Evolutionary conservation across 2,329 filamentous ascomycete genomes (phyloP), one percentile per base, ranked within the genome.

Genomic region (Sclerotinia borealis): DNA sequence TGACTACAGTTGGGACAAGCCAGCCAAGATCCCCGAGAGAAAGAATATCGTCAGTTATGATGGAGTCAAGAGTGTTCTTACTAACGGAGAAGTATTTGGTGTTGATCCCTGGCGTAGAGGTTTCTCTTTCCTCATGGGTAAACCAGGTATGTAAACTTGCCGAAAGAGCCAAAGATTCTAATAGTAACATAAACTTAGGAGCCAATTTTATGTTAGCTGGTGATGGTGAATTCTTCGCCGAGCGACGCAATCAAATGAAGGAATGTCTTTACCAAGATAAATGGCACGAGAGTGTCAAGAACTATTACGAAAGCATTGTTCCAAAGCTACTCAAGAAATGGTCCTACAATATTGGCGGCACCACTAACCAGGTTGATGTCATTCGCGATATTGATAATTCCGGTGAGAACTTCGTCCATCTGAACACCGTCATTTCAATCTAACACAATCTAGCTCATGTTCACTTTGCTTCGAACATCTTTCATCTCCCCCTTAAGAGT

Each of bases 271-370:
- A 85, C 22, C 79, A 81, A 55, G 83, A 83, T 8, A 81, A 83
- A 50, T 90, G 88, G 82, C 77, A 82, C 48, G 76, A 79, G 15
- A 79, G 85, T 5, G 79, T 91, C 68, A 87, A 86, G 76, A 75
- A 77, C 0, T 92, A 91, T 70, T 92, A 89, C 72, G 79, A 85
- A 15, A 78, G 81, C 36, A 85, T 83, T 29, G 85, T 83, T 19
- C 27, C 47, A 27, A 39, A 51, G 15, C 51, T 67, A 47, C 51
- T 58, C 1, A 77, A 84, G 63, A 77, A 81, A 45, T 79, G 93
- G 4, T 78, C 41, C 8, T 61, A 64, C 34, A 64, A 54, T 8
- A 45, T 61, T 2, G 56, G 62, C 19, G 62, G 62, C 5, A 61
- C 58, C 4, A 61, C 62, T 19, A 64, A n/a, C 93, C 31, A 73